Base-by-base conservation (phyloP, 306 rosid genomes). In the Morella rubra region DNA sequence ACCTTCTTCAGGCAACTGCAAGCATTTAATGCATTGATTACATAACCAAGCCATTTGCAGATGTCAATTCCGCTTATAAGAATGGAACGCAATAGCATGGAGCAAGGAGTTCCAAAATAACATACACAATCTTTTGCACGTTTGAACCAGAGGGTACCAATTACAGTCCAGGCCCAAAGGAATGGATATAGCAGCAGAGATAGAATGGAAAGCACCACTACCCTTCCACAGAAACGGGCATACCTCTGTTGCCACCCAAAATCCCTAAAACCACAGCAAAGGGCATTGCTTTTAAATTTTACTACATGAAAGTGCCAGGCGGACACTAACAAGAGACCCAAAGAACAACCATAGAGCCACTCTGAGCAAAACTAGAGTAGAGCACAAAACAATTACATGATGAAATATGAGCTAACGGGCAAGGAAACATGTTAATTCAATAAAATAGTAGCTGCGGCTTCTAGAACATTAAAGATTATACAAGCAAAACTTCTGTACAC, bases 191-290 rank as follows among this genome's bases (percentile, higher is more conserved):
- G 97, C 68, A 91, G 87, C 78, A 95, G 73, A 44, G 85, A 86
- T 72, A 95, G 93, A 76, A 92, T 77, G 8, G 99, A 92, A 72
- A 92, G 89, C 79, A 95, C 97, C 60, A 82, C 97, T 69, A 95
- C 79, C 85, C 99, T 87, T 80, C 99, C 97, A 80, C 97, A 92
- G 89, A 95, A 92, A 70, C 97, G 97, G 85, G 97, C 99, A 85
- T 90, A 85, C 76, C 97, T 89, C 83, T 95, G 99, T 87, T 95
- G 99, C 99, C 91, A 71, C 76, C 99, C 99, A 81, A 89, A 91
- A 85, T 95, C 99, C 90, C 99, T 95, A 79, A 61, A 75, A 77
- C 72, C 72, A 83, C 47, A 32, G 37, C 37, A 32, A 32, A 32
- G 37, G 37, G 37, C 37, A 32, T 32, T 32, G 37, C 37, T 32